Percentiles rank a stretch among this genome's conserved stretches.
These are phyloP conservation scores for Metschnikowia peoriensis DNA, from an alignment of 805 yeast species.

Conservation along the genomic window DNA sequence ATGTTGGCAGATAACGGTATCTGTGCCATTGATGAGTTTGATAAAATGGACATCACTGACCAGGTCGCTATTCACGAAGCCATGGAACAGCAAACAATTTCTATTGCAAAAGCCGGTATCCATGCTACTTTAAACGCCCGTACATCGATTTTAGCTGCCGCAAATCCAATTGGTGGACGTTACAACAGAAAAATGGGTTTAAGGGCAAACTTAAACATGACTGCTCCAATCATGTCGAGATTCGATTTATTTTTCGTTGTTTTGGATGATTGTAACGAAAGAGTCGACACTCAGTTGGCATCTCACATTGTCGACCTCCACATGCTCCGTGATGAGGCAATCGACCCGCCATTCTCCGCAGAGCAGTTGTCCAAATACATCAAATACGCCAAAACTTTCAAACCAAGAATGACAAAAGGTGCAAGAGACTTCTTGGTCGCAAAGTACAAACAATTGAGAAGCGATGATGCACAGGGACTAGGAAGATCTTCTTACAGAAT, in stretches of 20 bases:
- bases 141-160: constrained; percentile 97
- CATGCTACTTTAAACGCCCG: constrained; percentile 97
- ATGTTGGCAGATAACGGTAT: constrained; percentile 98
- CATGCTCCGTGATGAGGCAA: constrained; percentile 86
- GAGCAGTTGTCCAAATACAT: constrained; percentile 87
- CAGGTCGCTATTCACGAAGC: constrained; percentile 99
- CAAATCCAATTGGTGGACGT: constrained; percentile 96
- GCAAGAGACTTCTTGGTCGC: constrained; percentile 76
- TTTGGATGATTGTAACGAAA: constrained; percentile 90
- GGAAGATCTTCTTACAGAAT: constrained; percentile 86
- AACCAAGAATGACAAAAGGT: constrained; percentile 79
- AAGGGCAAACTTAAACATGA: constrained; percentile 86
- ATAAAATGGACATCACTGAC: constrained; percentile 92
- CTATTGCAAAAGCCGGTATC: constrained; percentile 98
- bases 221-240: constrained; percentile 98
- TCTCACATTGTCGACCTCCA: constrained; percentile 90
- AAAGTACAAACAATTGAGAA: constrained; percentile 80
- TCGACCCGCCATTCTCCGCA: constrained; percentile 83
- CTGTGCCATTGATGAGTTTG: constrained; percentile 98
- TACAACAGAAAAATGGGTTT: constrained; percentile 84
- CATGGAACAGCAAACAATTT: constrained; percentile 98
- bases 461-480: constrained; percentile 86
- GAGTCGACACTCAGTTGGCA: constrained; percentile 85
- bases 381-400: constrained; percentile 88
- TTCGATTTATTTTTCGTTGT: constrained; percentile 94